Conservation (phyloP, 2,329 filamentous ascomycete genomes). For the Truncatella angustata region DNA sequence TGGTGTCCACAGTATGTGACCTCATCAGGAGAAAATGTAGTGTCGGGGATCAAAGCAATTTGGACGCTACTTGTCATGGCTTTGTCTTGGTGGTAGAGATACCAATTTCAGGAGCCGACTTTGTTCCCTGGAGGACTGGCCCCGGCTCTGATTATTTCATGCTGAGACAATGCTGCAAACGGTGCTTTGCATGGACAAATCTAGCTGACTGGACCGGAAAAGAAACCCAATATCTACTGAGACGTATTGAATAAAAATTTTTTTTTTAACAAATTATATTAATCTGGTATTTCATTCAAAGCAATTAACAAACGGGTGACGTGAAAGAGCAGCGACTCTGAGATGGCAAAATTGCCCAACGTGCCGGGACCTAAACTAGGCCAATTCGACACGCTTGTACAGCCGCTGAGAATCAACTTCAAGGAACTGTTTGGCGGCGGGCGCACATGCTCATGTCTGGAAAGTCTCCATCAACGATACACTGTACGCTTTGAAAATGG, state of each 20-base stretch:
- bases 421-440: not conserved
- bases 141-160: not conserved
- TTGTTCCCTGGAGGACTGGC: not conserved
- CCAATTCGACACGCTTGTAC: not conserved
- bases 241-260: not conserved
- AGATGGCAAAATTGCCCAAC: not conserved
- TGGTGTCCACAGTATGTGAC: not conserved
- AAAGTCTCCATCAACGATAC: conserved; percentile 9
- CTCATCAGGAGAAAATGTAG: not conserved
- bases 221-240: not conserved
- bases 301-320: too few relatives aligned
- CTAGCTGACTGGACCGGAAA: not conserved
- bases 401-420: not conserved
- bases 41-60: not conserved
- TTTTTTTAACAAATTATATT: not conserved
- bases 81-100: too few relatives aligned
- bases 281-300: not conserved
- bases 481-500: conserved; percentile 12
- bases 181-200: not conserved
- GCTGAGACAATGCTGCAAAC: not conserved
- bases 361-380: conserved; percentile 10
- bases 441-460: conserved; percentile 10
- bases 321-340: not conserved
- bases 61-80: not conserved
- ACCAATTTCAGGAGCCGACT: not conserved